Percentiles rank a stretch among this genome's conserved stretches.
Conservation (phyloP, 371 early-diverging fungal genomes). For the Rhizopus stolonifer region DNA sequence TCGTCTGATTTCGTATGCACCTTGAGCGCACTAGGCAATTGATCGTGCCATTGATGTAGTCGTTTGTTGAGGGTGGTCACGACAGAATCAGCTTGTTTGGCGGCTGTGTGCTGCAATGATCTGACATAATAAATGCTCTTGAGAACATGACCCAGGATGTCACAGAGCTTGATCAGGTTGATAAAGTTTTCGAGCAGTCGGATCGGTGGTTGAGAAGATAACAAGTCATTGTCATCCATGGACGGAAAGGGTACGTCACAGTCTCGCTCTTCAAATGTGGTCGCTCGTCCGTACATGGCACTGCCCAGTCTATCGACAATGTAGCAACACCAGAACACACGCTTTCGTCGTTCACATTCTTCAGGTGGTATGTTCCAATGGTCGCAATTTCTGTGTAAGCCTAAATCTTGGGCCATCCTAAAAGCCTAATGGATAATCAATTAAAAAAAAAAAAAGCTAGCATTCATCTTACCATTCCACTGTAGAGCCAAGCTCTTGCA, state of each 20-base stretch:
- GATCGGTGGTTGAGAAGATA: conserved; percentile 23
- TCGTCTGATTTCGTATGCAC: conserved; percentile 9
- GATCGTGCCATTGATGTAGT: conserved; percentile 42
- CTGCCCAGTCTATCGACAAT: conserved; percentile 46
- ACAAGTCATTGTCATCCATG: conserved; percentile 40
- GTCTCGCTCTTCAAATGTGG: conserved; percentile 45
- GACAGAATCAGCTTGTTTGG: conserved; percentile 36
- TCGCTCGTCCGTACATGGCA: conserved; percentile 42
- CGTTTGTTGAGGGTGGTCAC: conserved; percentile 38
- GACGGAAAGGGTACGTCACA: conserved; percentile 51
- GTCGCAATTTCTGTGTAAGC: conserved; percentile 45
- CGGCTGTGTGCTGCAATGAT: conserved; percentile 27
- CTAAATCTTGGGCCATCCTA: conserved; percentile 53
- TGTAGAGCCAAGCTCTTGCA: conserved; percentile 49
- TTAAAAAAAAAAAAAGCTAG: background rate
- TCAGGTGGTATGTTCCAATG: conserved; percentile 45
- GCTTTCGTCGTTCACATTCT: conserved; percentile 44
- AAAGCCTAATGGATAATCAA: conserved; percentile 31
- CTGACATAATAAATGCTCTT: conserved; percentile 44
- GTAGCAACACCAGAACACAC: conserved; percentile 54
- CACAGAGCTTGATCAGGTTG: conserved; percentile 36
- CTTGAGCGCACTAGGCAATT: conserved; percentile 28
- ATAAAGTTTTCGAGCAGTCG: conserved; percentile 36
- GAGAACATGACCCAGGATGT: conserved; percentile 47
- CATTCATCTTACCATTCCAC: conserved; percentile 42